These are phyloP conservation scores for Albifimbria verrucaria DNA, from an alignment of 2,329 filamentous ascomycete genomes.

Conservation along the genomic window DNA sequence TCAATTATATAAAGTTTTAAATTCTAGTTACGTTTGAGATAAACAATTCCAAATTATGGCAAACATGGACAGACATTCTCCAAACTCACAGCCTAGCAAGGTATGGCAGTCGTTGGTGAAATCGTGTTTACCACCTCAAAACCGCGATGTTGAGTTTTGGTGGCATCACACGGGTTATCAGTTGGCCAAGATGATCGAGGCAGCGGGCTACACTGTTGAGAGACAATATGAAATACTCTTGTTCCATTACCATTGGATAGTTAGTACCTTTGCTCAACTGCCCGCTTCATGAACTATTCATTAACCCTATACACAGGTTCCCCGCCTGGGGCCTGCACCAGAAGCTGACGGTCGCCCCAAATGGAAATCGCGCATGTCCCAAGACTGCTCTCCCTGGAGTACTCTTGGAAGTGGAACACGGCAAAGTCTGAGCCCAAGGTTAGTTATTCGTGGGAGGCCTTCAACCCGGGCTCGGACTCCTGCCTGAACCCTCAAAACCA, in stretches of 20 bases:
- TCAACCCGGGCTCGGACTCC: not conserved
- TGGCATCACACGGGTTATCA: not conserved
- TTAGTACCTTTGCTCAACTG: not conserved
- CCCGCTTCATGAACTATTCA: not conserved
- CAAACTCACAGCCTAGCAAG: not conserved
- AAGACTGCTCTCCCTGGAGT: conserved; percentile 8
- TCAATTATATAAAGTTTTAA: not conserved
- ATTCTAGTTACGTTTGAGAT: not conserved
- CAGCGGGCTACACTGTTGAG: conserved; percentile 17
- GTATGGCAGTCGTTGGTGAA: not conserved
- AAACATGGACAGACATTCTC: not conserved
- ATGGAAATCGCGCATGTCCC: not conserved
- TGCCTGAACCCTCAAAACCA: conserved; percentile 3
- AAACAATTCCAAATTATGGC: not conserved
- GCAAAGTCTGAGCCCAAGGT: conserved; percentile 1
- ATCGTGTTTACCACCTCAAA: not conserved
- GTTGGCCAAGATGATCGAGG: conserved; percentile 19
- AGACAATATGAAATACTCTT: conserved; percentile 2
- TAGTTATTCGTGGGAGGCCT: conserved; percentile 6
- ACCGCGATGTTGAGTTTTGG: not conserved
- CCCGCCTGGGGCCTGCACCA: conserved; percentile 1
- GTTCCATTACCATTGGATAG: conserved; percentile 9
- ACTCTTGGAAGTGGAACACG: conserved; percentile 11
- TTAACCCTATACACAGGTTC: conserved; percentile 1
- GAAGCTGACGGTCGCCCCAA: not conserved